Conservation (phyloP, 2,329 filamentous ascomycete species). For the Tolypocladium cylindrosporum region DNA sequence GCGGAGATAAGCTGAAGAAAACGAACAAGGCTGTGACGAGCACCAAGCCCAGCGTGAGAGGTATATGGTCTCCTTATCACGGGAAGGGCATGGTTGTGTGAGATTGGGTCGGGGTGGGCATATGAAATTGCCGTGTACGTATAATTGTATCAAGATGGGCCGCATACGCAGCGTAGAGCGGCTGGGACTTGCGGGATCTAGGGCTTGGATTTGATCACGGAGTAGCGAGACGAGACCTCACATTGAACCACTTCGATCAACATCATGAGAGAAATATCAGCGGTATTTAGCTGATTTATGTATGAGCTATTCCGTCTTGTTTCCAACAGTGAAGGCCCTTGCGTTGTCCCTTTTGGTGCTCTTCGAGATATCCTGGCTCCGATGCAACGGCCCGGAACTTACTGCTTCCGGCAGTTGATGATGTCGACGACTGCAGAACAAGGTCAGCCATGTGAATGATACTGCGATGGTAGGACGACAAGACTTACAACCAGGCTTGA, state of each 20-base stretch:
- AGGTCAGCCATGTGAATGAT: neutral
- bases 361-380: neutral
- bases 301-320: neutral
- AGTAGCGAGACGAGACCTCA: neutral
- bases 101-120: constrained; percentile 2
- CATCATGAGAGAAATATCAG: neutral
- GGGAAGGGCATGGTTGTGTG: constrained; percentile 46
- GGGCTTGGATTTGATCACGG: neutral
- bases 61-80: constrained; percentile 63
- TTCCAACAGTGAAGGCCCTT: neutral
- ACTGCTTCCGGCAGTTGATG: constrained; percentile 44
- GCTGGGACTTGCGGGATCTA: constrained; percentile 10
- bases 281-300: neutral
- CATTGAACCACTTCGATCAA: neutral
- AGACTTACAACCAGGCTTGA: constrained; percentile 86
- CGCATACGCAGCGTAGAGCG: constrained; percentile 16
- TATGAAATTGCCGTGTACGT: constrained; percentile 2
- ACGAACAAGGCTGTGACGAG: constrained; percentile 55
- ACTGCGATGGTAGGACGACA: neutral
- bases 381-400: constrained; percentile 10
- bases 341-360: neutral
- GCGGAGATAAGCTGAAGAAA: constrained; percentile 60
- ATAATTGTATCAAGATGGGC: constrained; percentile 16
- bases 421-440: constrained; percentile 42
- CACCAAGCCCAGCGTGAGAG: constrained; percentile 56